Evolutionary conservation across 257 asterid species (phyloP).

Genomic region (Rubia yunnanensis): DNA sequence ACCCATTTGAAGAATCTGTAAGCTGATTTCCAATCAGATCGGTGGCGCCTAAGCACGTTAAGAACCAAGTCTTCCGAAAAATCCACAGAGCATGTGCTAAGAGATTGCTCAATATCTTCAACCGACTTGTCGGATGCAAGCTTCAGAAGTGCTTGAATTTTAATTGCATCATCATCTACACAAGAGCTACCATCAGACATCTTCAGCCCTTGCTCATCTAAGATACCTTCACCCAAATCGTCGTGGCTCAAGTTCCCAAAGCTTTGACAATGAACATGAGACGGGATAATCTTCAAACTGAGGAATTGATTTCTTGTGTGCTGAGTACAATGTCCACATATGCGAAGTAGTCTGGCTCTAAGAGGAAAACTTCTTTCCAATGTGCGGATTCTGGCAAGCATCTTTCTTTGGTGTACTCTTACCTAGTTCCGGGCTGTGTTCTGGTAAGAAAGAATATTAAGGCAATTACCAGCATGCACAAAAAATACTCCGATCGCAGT

Average conservation of each 20-base stretch:
- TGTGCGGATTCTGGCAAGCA: background rate
- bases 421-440: background rate
- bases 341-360: background rate
- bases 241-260: background rate
- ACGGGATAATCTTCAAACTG: background rate
- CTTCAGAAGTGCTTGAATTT: conserved; percentile 2
- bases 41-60: conserved; percentile 4
- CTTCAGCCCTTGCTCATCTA: background rate
- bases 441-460: background rate
- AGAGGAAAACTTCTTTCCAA: background rate
- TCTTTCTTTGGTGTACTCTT: background rate
- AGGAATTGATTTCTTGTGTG: background rate
- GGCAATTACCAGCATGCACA: background rate
- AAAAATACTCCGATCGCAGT: background rate
- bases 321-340: background rate
- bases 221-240: background rate
- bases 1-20: conserved; percentile 4
- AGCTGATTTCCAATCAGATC: conserved; percentile 4
- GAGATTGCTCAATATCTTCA: conserved; percentile 3
- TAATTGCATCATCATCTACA: background rate
- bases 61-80: background rate
- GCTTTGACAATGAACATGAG: background rate
- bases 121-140: background rate
- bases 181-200: background rate
- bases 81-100: background rate